These are phyloP conservation scores for Lactarius trivialis DNA, from an alignment of 768 basidiomycete genomes.

Conservation along the genomic window DNA sequence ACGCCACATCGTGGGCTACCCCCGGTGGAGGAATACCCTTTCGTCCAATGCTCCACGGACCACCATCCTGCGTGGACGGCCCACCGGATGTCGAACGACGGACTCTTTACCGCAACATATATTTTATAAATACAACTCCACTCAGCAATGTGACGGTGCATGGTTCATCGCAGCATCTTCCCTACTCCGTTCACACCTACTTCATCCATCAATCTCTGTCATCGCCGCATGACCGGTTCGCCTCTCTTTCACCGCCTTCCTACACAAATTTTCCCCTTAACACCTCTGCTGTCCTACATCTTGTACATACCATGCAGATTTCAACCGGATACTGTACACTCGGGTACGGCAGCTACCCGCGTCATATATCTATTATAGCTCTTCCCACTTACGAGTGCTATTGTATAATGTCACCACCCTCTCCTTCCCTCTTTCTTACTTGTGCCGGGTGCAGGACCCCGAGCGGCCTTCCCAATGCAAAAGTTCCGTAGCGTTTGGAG, in stretches of 20 bases:
- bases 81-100: background rate
- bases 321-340: background rate
- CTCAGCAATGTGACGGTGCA: conserved; percentile 11
- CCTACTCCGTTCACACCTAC: background rate
- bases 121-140: background rate
- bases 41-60: conserved; percentile 1
- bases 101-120: conserved; percentile 10
- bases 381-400: conserved; percentile 6
- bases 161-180: conserved; percentile 3
- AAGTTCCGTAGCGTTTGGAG: background rate
- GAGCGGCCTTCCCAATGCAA: background rate
- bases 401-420: conserved; percentile 9
- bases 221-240: background rate
- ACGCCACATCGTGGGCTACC: background rate
- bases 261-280: background rate
- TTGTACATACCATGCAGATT: conserved; percentile 6
- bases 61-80: background rate
- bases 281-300: conserved; percentile 1
- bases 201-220: conserved; percentile 8
- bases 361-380: conserved; percentile 7
- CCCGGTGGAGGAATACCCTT: background rate
- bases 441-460: background rate
- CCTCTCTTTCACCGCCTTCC: background rate
- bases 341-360: background rate
- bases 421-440: conserved; percentile 1